Base-by-base conservation (phyloP, 768 basidiomycete species). In the Pleurotus cornucopiae region DNA sequence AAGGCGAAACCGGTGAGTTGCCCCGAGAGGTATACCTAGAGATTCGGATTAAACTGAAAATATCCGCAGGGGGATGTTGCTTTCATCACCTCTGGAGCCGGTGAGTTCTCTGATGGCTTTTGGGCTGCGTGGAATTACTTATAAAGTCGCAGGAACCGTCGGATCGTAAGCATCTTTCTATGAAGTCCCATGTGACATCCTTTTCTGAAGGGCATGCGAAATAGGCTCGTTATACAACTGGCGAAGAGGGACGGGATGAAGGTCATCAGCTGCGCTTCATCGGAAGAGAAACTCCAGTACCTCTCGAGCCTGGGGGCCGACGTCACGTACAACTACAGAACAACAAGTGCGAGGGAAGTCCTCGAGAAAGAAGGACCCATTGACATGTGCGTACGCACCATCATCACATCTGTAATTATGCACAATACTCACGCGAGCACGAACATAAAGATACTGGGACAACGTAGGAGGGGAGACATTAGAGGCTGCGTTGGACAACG, bases 301-400 rank as follows among this genome's bases (percentile, higher is more conserved):
- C 46, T 80, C 54, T 67, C 65, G 40, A 70, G 69, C 5, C 51
- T 80, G 11, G 81, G 79, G 3, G 73, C 75, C 1, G 80, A 84
- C 58, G 71, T 76, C 20, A 75, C 70, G 0, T 82, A 81, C 68
- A 81, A 83, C 67, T 83, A 79, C 66, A 80, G 84, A 73, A 82
- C 70, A 1, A 61, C 67, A 2, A 63, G 66, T 49, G 74, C 76
- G 0, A 59, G 61, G 3, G 74, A 78, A n/a, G 60, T 78, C 7
- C 70, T 85, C n/a, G 57, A 63, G 60, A 69, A 71, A 57, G 67
- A 80, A 54, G 79, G 79, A 14, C 76, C 74, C 18, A 41, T 54
- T 18, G 39, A 54, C 38, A 43, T 54, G 52, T 41, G 30, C 12
- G 52, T 20, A 23, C n/a, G 9, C 30, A 11, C 11, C 30, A 7